phyloP scores from a whole-genome alignment of 305 asterid genomes.

The Fraxinus velutina region DNA sequence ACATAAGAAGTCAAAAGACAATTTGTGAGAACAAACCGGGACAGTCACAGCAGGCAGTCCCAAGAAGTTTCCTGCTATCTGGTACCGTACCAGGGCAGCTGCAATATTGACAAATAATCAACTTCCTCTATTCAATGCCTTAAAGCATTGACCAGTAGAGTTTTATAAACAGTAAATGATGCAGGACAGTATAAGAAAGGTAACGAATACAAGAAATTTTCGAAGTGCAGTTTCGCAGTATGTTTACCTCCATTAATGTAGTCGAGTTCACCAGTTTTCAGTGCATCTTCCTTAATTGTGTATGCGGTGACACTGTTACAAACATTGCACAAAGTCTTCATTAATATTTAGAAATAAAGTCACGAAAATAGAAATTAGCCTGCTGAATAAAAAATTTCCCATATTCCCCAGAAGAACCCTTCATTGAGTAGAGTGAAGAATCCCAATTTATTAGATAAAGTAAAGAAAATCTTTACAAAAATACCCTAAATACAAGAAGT shows the following conservation, averaged over 20 bases:
- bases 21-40: constrained; percentile 49
- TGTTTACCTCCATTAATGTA: constrained; percentile 84
- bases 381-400: not conserved
- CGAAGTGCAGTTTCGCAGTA: not conserved
- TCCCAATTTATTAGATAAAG: not conserved
- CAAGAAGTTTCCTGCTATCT: constrained; percentile 83
- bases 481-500: not conserved
- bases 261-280: constrained; percentile 81
- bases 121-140: not conserved
- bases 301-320: constrained; percentile 75
- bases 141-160: not conserved
- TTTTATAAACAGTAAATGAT: not conserved
- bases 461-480: not conserved
- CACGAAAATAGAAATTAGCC: not conserved
- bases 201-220: not conserved
- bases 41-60: constrained; percentile 89
- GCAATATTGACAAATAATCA: constrained; percentile 7
- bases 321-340: not conserved
- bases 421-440: not conserved
- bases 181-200: not conserved
- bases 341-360: not conserved
- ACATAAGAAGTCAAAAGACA: not conserved
- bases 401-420: not conserved
- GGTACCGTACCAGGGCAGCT: constrained; percentile 87
- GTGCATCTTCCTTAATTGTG: constrained; percentile 51